Base-by-base conservation (phyloP, 768 basidiomycete species). In the Asterophora parasitica region DNA sequence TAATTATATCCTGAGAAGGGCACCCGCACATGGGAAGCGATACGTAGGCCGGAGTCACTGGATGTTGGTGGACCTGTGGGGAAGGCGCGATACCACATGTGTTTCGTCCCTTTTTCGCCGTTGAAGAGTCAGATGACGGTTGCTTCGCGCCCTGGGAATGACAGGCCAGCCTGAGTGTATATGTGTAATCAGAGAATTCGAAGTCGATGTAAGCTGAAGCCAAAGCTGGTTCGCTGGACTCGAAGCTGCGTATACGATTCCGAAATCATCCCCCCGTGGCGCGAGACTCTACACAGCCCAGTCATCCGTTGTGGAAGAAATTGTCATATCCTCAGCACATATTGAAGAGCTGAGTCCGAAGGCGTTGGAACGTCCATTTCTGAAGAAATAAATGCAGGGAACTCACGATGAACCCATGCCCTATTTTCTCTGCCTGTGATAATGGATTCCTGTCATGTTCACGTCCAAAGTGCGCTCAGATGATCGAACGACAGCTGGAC, bases 41-140 rank as follows among this genome's bases (percentile, higher is more conserved):
- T 36, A 23, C 43, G 15, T 39, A 17, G 16, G 26, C 10, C 13
- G 20, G 16, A 31, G 37, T 49, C 34, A 48, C 31, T 42, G 40
- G 47, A 40, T 31, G 34, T 39, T 12, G 11, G 17, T 15, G 3
- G 33, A 15, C 31, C 17, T 34, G 17, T 23, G 41, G 30, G 45
- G 39, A 45, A 50, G 49, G 9, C 17, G 23, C 7, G 31, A 27
- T 13, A 33, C 38, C 50, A 48, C 37, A 48, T 42, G 53, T 7
- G 13, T 26, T 31, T 30, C 43, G 26, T 7, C 40, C n/a, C 9
- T 9, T 46, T 23, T 26, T 27, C 16, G 12, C 20, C 7, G 26
- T n/a, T 3, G 10, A 5, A 7, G 45, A 23, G 44, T 54, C 53
- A 54, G 49, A 54, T 54, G 53, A 54, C 40, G 43, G 17, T 7